Conservation (phyloP, 306 rosid species). For the Quercus wislizeni region DNA sequence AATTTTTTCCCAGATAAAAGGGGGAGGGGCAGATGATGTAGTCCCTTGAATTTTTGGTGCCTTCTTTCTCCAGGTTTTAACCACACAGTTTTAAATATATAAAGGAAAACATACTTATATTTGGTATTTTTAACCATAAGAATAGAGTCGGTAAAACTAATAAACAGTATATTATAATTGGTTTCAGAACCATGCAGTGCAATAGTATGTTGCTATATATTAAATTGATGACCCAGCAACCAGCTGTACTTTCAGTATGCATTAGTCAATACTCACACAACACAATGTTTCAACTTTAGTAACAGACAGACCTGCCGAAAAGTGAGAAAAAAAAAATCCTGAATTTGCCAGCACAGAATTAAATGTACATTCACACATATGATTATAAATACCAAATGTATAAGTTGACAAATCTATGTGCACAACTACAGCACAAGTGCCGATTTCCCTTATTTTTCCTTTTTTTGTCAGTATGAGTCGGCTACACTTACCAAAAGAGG, state of each 20-base stretch:
- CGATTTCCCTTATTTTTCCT: not conserved
- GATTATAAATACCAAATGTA: not conserved
- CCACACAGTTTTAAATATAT: too few species aligned
- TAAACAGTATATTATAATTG: too few species aligned
- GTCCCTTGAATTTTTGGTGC: too few species aligned
- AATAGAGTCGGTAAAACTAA: too few species aligned
- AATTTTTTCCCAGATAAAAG: too few species aligned
- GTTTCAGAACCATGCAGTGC: not conserved
- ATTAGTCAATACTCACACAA: too few species aligned
- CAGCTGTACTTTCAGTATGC: not conserved
- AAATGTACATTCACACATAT: not conserved
- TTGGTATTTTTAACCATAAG: too few species aligned
- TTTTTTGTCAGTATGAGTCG: not conserved
- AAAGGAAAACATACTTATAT: too few species aligned
- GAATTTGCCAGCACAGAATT: not conserved
- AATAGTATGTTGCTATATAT: not conserved
- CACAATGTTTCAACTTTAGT: not conserved
- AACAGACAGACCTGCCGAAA: not conserved
- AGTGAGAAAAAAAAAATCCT: too few species aligned
- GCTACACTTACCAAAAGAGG: slow-evolving; percentile 75
- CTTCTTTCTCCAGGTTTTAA: too few species aligned
- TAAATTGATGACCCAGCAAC: not conserved
- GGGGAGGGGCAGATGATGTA: too few species aligned
- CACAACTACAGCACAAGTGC: too few species aligned
- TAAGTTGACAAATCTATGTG: not conserved